Conservation (phyloP, 345 rosid species). For the Aurinia saxatilis region DNA sequence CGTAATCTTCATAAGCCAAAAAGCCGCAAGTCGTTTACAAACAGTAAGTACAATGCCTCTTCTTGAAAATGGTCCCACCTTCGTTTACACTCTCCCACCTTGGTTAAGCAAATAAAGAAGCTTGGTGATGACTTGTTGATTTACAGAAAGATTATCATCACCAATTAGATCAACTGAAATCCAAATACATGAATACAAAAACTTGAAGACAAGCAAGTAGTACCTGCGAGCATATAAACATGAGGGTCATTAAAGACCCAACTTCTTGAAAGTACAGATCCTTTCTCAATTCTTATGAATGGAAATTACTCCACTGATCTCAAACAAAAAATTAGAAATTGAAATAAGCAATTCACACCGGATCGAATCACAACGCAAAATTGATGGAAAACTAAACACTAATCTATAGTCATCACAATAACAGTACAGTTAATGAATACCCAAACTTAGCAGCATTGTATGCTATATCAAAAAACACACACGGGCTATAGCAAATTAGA, state of each 20-base stretch:
- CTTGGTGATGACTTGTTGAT: constrained; percentile 79
- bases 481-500: too few relatives aligned
- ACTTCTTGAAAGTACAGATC: constrained; percentile 95
- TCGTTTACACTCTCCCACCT: too few relatives aligned
- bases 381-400: constrained; percentile 4
- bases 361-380: constrained; percentile 3
- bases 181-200: too few relatives aligned
- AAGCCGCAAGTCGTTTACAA: too few relatives aligned
- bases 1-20: too few relatives aligned
- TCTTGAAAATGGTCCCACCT: too few relatives aligned
- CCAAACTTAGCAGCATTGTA: not conserved
- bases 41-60: too few relatives aligned
- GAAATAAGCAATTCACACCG: not conserved
- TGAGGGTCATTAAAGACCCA: constrained; percentile 97
- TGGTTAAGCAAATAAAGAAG: constrained; percentile 93
- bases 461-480: too few relatives aligned
- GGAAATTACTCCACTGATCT: constrained; percentile 84
- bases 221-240: constrained; percentile 99
- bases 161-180: constrained; percentile 4
- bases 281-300: constrained; percentile 90
- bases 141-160: not conserved
- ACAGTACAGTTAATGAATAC: not conserved
- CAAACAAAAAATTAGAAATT: not conserved
- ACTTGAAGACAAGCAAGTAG: too few relatives aligned
- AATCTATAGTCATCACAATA: too few relatives aligned